These are phyloP conservation scores for Dendrobium nobile DNA, from an alignment of 106 monocot genomes.

Conservation along the genomic window DNA sequence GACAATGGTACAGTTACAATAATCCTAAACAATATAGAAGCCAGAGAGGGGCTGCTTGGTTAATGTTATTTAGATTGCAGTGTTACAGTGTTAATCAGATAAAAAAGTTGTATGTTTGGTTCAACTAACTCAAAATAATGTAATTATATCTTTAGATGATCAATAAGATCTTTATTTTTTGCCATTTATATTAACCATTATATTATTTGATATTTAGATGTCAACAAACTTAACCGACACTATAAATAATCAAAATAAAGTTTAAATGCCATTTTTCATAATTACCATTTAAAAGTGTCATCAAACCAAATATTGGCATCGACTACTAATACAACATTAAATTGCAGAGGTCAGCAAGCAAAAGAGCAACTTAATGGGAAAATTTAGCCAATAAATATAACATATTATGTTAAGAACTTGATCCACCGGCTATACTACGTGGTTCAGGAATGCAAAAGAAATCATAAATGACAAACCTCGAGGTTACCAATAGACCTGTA, in stretches of 20 bases:
- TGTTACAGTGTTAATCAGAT: background rate
- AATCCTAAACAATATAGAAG: background rate
- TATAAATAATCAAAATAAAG: background rate
- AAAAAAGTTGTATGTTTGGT: background rate
- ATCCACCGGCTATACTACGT: background rate
- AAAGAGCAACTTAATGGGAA: too few relatives aligned
- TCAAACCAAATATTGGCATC: background rate
- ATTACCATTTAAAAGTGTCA: background rate
- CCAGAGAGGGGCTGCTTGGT: background rate
- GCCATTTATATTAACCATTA: background rate
- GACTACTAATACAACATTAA: too few relatives aligned
- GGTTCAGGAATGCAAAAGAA: background rate
- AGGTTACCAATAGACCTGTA: constrained; percentile 75
- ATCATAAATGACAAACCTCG: constrained; percentile 45
- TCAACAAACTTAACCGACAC: background rate
- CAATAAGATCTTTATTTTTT: background rate
- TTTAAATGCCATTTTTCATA: background rate
- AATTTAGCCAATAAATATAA: constrained; percentile 2
- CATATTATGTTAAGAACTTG: background rate
- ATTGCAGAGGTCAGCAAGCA: too few relatives aligned
- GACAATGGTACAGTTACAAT: background rate
- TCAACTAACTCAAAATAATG: background rate
- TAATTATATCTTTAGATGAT: background rate
- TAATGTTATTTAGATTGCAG: background rate
- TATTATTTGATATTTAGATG: background rate